Percentiles rank a stretch among this genome's conserved stretches.
These are phyloP conservation scores for Aspergillus nidulans DNA, from an alignment of 495 filamentous ascomycete genomes.

Conservation along the genomic window DNA sequence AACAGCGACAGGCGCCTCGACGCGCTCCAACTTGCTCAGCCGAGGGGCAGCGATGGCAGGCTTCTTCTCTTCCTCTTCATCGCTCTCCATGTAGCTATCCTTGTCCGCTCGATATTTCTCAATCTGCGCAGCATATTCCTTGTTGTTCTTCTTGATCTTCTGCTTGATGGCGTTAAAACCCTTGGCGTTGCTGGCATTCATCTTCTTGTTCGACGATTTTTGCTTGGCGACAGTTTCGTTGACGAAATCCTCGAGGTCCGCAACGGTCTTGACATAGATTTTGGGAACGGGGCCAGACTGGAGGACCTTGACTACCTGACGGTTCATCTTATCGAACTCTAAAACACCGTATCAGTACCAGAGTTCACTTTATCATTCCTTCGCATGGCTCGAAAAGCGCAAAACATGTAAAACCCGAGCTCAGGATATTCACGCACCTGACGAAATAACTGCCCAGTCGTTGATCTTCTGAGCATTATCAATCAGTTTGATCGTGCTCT, in stretches of 20 bases:
- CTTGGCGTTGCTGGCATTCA: constrained; percentile 93
- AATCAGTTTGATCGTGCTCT: constrained; percentile 79
- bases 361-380: constrained; percentile 2
- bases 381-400: constrained; percentile 4
- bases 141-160: constrained; percentile 96
- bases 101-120: constrained; percentile 82
- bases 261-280: constrained; percentile 85
- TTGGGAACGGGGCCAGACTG: constrained; percentile 76
- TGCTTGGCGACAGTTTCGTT: constrained; percentile 91
- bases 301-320: constrained; percentile 74
- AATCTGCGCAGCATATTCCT: constrained; percentile 82
- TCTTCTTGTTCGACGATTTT: constrained; percentile 94
- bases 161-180: constrained; percentile 96
- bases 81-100: constrained; percentile 75
- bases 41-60: constrained; percentile 27
- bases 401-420: not conserved
- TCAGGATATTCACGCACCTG: constrained; percentile 53
- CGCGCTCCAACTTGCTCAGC: constrained; percentile 41
- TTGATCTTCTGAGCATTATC: constrained; percentile 96
- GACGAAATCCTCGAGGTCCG: constrained; percentile 93
- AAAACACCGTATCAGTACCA: constrained; percentile 20
- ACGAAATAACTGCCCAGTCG: constrained; percentile 91
- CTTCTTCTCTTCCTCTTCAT: constrained; percentile 67
- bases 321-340: constrained; percentile 98
- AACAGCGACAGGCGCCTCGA: constrained; percentile 38